Evolutionary conservation across 2,329 filamentous ascomycete genomes (phyloP).

Genomic region (Colletotrichum chlorophyti): DNA sequence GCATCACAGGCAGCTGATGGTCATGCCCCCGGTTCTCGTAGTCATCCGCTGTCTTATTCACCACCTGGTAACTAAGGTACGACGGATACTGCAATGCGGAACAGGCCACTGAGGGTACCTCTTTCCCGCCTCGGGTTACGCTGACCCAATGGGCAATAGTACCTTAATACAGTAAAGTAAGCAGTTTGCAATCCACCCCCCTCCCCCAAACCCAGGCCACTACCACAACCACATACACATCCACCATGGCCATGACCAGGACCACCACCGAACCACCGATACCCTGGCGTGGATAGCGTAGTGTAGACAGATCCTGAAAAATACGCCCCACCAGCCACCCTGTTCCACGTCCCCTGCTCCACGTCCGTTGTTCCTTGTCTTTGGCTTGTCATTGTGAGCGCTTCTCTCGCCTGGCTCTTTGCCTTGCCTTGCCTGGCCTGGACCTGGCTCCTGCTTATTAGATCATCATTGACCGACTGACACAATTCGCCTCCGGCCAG

Average conservation of each 20-base stretch:
- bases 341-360: slow-evolving; percentile 27
- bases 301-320: no score
- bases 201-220: background rate
- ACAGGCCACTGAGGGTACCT: no score
- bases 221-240: background rate
- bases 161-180: no score
- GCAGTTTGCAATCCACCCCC: slow-evolving; percentile 11
- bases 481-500: slow-evolving; percentile 27
- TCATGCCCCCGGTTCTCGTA: no score
- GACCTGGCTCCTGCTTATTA: slow-evolving; percentile 27
- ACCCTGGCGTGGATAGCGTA: background rate
- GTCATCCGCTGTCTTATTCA: no score
- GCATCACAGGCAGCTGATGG: no score
- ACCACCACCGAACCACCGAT: background rate
- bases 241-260: background rate
- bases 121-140: no score
- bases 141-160: no score
- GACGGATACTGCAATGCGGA: no score
- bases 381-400: slow-evolving; percentile 29
- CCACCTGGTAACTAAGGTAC: no score
- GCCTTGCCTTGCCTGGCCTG: slow-evolving; percentile 12
- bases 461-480: slow-evolving; percentile 27
- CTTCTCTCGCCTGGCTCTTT: slow-evolving; percentile 27
- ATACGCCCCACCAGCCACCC: slow-evolving; percentile 26
- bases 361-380: slow-evolving; percentile 25